Percentiles rank a stretch among this genome's conserved stretches.
These are phyloP conservation scores for Linnemannia exigua DNA, from an alignment of 192 early-diverging fungal genomes.

Conservation along the genomic window DNA sequence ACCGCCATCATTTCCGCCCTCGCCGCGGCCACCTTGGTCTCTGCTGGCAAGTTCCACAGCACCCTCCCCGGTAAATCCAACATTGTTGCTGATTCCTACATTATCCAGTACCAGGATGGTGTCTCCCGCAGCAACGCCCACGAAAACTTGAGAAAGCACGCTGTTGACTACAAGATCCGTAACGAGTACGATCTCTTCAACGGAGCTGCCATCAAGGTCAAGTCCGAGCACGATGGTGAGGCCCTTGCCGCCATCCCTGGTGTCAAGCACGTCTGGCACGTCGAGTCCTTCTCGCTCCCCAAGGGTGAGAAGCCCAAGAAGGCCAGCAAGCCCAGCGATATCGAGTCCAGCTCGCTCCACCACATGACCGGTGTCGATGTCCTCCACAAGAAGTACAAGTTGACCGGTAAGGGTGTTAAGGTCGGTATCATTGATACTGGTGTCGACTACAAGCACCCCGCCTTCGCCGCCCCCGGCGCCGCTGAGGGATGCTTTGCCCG, in stretches of 20 bases:
- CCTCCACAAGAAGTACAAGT: conserved; percentile 52
- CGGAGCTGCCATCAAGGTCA: conserved; percentile 60
- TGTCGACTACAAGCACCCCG: conserved; percentile 71
- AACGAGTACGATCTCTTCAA: conserved; percentile 65
- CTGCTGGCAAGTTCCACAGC: conserved; percentile 49
- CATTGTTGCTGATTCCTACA: conserved; percentile 29
- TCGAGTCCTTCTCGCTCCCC: conserved; percentile 47
- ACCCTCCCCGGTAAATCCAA: conserved; percentile 4
- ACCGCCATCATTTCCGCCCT: conserved; percentile 44
- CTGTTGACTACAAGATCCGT: conserved; percentile 47
- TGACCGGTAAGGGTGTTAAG: conserved; percentile 60
- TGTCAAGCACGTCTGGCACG: conserved; percentile 62
- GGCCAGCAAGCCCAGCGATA: conserved; percentile 11
- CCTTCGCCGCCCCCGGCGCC: conserved; percentile 65
- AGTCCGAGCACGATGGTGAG: conserved; percentile 36
- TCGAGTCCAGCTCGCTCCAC: conserved; percentile 47
- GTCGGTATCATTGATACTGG: conserved; percentile 74
- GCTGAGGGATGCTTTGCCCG: conserved; percentile 70
- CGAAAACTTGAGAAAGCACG: conserved; percentile 26
- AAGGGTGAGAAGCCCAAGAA: conserved; percentile 28
- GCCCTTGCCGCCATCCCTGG: conserved; percentile 41
- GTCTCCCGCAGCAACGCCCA: conserved; percentile 24
- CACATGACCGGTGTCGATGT: conserved; percentile 60
- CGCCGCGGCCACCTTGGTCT: conserved; percentile 50
- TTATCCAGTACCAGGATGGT: conserved; percentile 40